A percentile compares a stretch with the other conserved stretches of the same genome.
Conservation (phyloP, 1,284 basidiomycete genomes). For the Schizopora paradoxa region DNA sequence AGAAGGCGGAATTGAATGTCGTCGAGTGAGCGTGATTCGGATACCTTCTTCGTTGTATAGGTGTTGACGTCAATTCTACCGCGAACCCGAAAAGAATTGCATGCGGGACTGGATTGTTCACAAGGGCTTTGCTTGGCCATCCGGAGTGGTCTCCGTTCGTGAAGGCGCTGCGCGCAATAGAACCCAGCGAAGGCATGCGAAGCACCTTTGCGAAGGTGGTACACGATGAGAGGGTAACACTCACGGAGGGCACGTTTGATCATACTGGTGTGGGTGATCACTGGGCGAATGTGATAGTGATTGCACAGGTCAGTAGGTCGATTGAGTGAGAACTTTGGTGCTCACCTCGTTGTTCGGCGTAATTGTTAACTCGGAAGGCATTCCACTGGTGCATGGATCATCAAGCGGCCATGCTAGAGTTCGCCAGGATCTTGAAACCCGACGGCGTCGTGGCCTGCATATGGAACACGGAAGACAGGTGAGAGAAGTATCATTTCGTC, state of each 20-base stretch:
- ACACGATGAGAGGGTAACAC: constrained; percentile 43
- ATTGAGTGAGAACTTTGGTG: not conserved
- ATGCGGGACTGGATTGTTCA: constrained; percentile 75
- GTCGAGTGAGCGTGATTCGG: too few relatives aligned
- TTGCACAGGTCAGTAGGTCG: constrained; percentile 54
- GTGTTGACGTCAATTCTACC: too few relatives aligned
- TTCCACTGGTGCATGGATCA: constrained; percentile 81
- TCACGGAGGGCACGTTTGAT: constrained; percentile 61
- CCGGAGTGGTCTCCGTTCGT: constrained; percentile 47
- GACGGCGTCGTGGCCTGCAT: constrained; percentile 57
- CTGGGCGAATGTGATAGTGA: constrained; percentile 71
- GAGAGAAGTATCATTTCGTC: not conserved
- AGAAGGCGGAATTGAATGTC: constrained; percentile 46
- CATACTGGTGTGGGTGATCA: constrained; percentile 47
- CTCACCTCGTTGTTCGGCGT: constrained; percentile 1
- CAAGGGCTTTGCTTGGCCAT: constrained; percentile 64
- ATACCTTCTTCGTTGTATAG: too few relatives aligned
- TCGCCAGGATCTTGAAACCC: constrained; percentile 66
- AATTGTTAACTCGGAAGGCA: constrained; percentile 39
- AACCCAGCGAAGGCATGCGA: constrained; percentile 73
- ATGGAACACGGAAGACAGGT: constrained; percentile 46
- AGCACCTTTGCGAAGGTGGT: constrained; percentile 50
- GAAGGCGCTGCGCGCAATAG: constrained; percentile 51
- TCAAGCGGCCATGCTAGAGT: constrained; percentile 56
- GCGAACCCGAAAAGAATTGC: too few relatives aligned